These are phyloP conservation scores for Nothomitra cinnamomea DNA, from an alignment of 2,329 filamentous ascomycete genomes.

Conservation along the genomic window DNA sequence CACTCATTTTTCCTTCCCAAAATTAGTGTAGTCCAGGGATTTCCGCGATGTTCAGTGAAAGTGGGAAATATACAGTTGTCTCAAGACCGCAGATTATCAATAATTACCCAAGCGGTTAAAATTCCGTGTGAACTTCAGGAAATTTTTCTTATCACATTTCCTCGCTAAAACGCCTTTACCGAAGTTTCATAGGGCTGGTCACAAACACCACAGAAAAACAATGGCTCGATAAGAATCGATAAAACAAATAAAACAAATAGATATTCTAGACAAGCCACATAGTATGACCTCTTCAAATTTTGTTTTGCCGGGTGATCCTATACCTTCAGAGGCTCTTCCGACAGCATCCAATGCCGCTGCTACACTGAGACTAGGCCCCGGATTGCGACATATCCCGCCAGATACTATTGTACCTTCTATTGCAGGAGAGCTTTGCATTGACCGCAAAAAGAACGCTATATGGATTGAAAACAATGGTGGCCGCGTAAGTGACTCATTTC, in stretches of 20 bases:
- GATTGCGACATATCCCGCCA: constrained; percentile 67
- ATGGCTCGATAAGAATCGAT: background rate
- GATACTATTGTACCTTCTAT: constrained; percentile 52
- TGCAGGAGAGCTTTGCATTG: constrained; percentile 47
- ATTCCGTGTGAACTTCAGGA: too few species aligned
- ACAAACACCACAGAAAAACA: background rate
- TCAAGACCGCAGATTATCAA: constrained; percentile 5
- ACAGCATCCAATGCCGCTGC: constrained; percentile 44
- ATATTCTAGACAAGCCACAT: too few species aligned
- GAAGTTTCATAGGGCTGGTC: constrained; percentile 5
- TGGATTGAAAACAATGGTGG: constrained; percentile 59
- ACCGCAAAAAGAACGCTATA: constrained; percentile 57
- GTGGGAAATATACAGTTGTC: background rate
- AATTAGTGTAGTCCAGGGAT: background rate
- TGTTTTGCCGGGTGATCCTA: constrained; percentile 66
- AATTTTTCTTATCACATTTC: too few species aligned
- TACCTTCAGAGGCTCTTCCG: constrained; percentile 50
- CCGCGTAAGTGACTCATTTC: constrained; percentile 33
- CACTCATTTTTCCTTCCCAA: constrained; percentile 3
- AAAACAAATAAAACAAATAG: background rate
- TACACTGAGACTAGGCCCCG: constrained; percentile 66
- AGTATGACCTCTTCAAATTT: constrained; percentile 43
- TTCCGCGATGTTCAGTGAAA: background rate
- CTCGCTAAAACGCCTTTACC: too few species aligned
- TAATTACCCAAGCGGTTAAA: too few species aligned